Base-by-base conservation (phyloP, 176 grass and related monocot genomes). In the Rhynchospora tenuis region DNA sequence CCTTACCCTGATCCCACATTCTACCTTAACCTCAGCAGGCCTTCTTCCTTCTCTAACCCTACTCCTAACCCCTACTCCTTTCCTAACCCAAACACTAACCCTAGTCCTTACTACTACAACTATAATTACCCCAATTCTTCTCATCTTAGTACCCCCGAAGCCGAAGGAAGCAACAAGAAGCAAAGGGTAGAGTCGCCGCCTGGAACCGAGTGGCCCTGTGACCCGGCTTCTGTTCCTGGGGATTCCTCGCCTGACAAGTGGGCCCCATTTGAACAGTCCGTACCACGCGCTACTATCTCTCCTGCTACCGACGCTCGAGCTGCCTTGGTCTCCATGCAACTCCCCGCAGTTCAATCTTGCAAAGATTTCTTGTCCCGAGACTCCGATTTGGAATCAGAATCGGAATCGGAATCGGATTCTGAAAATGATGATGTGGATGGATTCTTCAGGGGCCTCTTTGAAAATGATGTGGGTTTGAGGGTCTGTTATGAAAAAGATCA, bases 401-500 rank as follows among this genome's bases (percentile, higher is more conserved):
- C 57, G 15, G 86, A 88, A 6, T 72, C 83, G 10, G 90, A 90
- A 64, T 79, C 83, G 1, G 84, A 88, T 4, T 22, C 70, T 10
- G 80, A 57, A 11, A 81, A 92, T 17, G 81, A 86, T 1, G 73
- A 46, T 8, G 79, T 69, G 42, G 77, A 64, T 24, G 62, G 4
- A 26, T 86, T 87, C 47, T 89, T 90, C 86, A 55, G 61, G 6
- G 70, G 27, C 9, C 13, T 91, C 59, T 90, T 90, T 82, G 77
- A 83, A 87, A 83, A 81, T 43, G 82, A 85, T 54, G 81, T 56
- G n/a, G 77, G 8, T 85, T 81, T 92, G 22, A 29, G 27, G 56
- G 83, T 65, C 26, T 87, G 89, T 86, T 97, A 97, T 81, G 85
- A 92, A 88, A 81, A 78, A 24, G 38, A 83, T 8, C 82, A 82